A percentile compares a stretch with the other conserved stretches of the same genome.
Conservation (phyloP, 140 eudicot species). For the Oenanthe javanica region DNA sequence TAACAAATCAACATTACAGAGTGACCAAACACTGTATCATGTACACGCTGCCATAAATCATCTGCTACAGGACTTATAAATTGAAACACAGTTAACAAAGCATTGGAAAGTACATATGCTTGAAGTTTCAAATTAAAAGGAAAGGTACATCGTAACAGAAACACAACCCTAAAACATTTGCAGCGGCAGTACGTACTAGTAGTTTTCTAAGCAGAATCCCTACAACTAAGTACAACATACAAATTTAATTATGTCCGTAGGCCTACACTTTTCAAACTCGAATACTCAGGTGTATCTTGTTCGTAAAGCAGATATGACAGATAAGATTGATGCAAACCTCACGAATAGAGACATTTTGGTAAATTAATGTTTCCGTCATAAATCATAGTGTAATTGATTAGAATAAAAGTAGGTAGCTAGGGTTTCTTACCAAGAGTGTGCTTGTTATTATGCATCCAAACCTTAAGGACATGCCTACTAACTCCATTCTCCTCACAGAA, state of each 20-base stretch:
- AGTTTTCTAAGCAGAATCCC: neutral
- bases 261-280: neutral
- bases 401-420: neutral
- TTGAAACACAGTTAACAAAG: neutral
- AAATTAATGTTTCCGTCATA: neutral
- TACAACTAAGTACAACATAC: slow-evolving; percentile 1
- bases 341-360: neutral
- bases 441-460: slow-evolving; percentile 67
- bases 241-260: neutral
- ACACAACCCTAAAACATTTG: neutral
- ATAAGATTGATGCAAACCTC: neutral
- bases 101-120: neutral
- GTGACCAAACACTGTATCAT: neutral
- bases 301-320: too few species aligned
- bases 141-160: slow-evolving; percentile 2
- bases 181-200: neutral
- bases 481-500: slow-evolving; percentile 46
- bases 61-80: neutral
- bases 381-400: neutral
- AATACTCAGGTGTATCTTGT: neutral
- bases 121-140: neutral
- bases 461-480: slow-evolving; percentile 52
- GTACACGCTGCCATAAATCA: neutral
- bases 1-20: neutral
- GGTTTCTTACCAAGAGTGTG: slow-evolving; percentile 62